Percentiles rank a stretch among this genome's conserved stretches.
Evolutionary conservation across 495 filamentous ascomycete species (phyloP).

Genomic region (Neurospora hispaniola): DNA sequence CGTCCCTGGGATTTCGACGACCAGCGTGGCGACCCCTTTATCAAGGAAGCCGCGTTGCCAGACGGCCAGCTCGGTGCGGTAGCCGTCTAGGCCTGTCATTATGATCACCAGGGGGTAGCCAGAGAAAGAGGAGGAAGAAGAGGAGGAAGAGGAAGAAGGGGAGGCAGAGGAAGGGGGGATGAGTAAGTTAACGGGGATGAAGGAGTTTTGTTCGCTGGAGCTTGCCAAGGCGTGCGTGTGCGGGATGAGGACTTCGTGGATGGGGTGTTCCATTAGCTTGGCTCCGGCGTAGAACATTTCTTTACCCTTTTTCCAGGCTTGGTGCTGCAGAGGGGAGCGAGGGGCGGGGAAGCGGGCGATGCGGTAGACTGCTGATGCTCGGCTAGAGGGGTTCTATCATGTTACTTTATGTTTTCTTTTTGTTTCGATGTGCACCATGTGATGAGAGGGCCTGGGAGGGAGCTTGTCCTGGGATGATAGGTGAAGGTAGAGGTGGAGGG

Average conservation of each 20-base stretch:
- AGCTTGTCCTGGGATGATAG: not conserved
- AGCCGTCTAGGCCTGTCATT: constrained; percentile 63
- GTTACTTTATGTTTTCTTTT: not conserved
- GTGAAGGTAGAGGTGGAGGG: not conserved
- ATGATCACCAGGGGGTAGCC: constrained; percentile 49
- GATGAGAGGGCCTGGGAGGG: too few relatives aligned
- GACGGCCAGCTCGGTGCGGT: constrained; percentile 59
- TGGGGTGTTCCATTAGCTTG: constrained; percentile 37
- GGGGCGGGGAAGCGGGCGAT: constrained; percentile 52
- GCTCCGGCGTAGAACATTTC: constrained; percentile 22
- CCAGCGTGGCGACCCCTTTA: constrained; percentile 43
- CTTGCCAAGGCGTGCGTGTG: constrained; percentile 32
- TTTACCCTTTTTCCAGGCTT: constrained; percentile 53
- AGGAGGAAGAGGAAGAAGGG: constrained; percentile 18
- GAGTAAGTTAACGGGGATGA: constrained; percentile 50
- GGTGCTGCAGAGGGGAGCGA: constrained; percentile 34
- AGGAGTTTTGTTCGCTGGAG: not conserved
- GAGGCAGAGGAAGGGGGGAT: constrained; percentile 28
- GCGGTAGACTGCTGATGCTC: constrained; percentile 57
- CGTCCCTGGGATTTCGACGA: constrained; percentile 65
- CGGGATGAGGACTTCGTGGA: constrained; percentile 46
- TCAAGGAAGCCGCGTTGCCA: constrained; percentile 49
- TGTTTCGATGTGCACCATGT: too few relatives aligned
- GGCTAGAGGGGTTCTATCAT: constrained; percentile 7
- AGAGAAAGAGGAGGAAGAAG: constrained; percentile 14